phyloP scores from a whole-genome alignment of 805 yeast genomes.

The Tetrapisispora taiwanensis region DNA sequence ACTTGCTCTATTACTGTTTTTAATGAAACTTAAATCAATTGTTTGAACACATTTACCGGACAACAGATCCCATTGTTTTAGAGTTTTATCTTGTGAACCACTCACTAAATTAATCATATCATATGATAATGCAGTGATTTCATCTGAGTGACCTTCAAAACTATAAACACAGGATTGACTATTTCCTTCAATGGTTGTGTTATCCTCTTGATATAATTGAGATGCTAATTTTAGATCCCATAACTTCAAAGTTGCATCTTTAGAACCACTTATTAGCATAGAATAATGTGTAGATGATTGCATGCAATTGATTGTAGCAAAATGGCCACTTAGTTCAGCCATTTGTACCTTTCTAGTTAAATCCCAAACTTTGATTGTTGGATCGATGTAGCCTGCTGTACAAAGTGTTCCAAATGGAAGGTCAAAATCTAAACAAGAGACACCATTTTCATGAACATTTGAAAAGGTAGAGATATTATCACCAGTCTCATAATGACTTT shows the following conservation, averaged over 20 bases:
- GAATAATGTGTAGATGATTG: slow-evolving; percentile 43
- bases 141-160: slow-evolving; percentile 58
- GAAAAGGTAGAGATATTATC: slow-evolving; percentile 39
- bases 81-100: slow-evolving; percentile 62
- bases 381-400: slow-evolving; percentile 62
- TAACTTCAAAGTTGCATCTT: slow-evolving; percentile 51
- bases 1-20: not conserved
- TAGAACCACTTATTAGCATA: slow-evolving; percentile 41
- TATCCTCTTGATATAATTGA: slow-evolving; percentile 15
- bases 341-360: slow-evolving; percentile 40
- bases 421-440: slow-evolving; percentile 57
- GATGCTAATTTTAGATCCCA: slow-evolving; percentile 42
- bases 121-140: slow-evolving; percentile 51
- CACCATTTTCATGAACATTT: slow-evolving; percentile 40
- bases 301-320: slow-evolving; percentile 47
- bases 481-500: slow-evolving; percentile 51
- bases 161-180: slow-evolving; percentile 34
- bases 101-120: slow-evolving; percentile 46
- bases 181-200: slow-evolving; percentile 7
- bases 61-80: slow-evolving; percentile 64
- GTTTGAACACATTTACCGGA: slow-evolving; percentile 62
- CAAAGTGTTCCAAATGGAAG: slow-evolving; percentile 68
- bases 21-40: slow-evolving; percentile 42
- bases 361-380: slow-evolving; percentile 79
- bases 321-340: slow-evolving; percentile 42